A percentile compares a stretch with the other conserved stretches of the same genome.
phyloP scores from a whole-genome alignment of 179 eudicot genomes.

The Gypsophila paniculata region DNA sequence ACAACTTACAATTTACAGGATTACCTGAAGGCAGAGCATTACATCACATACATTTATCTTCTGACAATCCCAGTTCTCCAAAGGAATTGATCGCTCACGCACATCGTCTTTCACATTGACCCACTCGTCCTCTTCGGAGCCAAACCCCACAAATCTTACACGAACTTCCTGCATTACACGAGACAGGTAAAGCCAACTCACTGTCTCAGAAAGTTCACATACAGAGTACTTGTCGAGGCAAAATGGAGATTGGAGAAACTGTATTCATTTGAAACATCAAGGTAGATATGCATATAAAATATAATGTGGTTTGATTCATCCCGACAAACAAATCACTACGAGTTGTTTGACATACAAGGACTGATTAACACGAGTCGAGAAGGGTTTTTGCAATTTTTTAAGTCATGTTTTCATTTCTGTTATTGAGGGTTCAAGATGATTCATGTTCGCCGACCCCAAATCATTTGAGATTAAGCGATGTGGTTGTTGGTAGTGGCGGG shows the following conservation, averaged over 20 bases:
- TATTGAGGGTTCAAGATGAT: too few relatives aligned
- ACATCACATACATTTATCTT: slow-evolving; percentile 63
- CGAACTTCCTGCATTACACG: slow-evolving; percentile 60
- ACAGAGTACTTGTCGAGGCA: background rate
- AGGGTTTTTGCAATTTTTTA: too few relatives aligned
- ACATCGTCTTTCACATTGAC: slow-evolving; percentile 66
- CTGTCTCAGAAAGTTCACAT: background rate
- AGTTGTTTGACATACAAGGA: background rate
- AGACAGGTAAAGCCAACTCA: slow-evolving; percentile 8
- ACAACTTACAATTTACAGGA: slow-evolving; percentile 27
- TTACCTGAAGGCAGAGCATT: slow-evolving; percentile 83
- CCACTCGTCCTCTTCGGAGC: slow-evolving; percentile 86
- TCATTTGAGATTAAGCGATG: too few relatives aligned
- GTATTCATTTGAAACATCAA: background rate
- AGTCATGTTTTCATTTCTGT: too few relatives aligned
- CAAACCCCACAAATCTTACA: slow-evolving; percentile 80
- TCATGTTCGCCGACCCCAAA: too few relatives aligned
- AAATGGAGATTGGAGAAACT: background rate
- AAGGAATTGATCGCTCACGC: slow-evolving; percentile 85
- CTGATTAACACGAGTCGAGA: too few relatives aligned
- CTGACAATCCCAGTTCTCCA: slow-evolving; percentile 75
- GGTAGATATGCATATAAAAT: background rate
- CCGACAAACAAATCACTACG: background rate
- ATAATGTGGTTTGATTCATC: background rate
- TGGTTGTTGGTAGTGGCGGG: background rate